These are phyloP conservation scores for Musa itinerans DNA, from an alignment of 176 grass and related monocot genomes.

Conservation along the genomic window DNA sequence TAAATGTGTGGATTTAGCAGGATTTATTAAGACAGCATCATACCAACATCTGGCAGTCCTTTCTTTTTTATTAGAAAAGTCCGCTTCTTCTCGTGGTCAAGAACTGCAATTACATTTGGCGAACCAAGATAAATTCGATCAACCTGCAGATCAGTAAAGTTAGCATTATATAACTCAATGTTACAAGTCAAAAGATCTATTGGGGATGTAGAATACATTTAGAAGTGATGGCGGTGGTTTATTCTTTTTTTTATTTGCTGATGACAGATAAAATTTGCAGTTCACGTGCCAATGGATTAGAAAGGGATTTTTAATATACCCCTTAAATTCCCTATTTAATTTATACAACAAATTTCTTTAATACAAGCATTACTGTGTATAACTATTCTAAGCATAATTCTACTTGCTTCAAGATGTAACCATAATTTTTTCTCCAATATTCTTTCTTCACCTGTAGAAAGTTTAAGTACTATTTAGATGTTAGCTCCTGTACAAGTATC, in stretches of 20 bases:
- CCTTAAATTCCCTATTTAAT: not conserved
- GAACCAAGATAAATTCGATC: constrained; percentile 83
- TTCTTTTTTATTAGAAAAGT: constrained; percentile 76
- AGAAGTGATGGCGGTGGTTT: not conserved
- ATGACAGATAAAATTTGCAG: too few relatives aligned
- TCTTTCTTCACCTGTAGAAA: not conserved
- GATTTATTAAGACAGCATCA: not conserved
- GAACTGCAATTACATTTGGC: constrained; percentile 74
- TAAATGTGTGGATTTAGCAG: not conserved
- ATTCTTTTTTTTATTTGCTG: too few relatives aligned
- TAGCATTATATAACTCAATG: not conserved
- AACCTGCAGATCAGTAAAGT: constrained; percentile 36
- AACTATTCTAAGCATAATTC: too few relatives aligned
- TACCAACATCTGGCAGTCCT: constrained; percentile 84
- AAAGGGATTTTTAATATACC: not conserved
- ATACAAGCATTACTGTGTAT: too few relatives aligned
- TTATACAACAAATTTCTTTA: too few relatives aligned
- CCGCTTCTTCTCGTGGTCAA: constrained; percentile 93
- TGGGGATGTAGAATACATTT: not conserved
- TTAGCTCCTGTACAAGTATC: too few relatives aligned
- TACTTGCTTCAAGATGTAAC: too few relatives aligned
- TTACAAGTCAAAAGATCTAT: not conserved
- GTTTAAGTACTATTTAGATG: too few relatives aligned
- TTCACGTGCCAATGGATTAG: too few relatives aligned
- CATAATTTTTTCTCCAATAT: not conserved